Conservation (phyloP, 345 rosid genomes). For the Eucalyptus curtisii region DNA sequence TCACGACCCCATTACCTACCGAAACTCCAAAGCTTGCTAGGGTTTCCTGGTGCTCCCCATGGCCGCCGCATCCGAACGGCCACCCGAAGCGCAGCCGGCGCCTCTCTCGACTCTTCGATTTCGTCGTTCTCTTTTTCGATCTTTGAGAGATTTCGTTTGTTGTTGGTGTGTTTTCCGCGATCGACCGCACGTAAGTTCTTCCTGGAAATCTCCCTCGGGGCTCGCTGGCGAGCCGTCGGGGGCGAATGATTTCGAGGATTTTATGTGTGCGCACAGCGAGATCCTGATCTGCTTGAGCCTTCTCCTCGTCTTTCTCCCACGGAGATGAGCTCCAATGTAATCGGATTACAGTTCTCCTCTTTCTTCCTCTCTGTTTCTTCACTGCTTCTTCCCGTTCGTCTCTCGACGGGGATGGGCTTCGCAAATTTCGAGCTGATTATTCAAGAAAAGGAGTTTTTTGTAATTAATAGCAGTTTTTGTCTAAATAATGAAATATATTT, state of each 20-base stretch:
- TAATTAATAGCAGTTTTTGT: neutral
- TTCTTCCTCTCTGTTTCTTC: neutral
- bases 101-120: neutral
- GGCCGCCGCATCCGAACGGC: neutral
- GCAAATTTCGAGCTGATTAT: neutral
- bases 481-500: neutral
- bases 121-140: neutral
- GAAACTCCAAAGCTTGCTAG: neutral
- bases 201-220: constrained; percentile 1
- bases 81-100: neutral
- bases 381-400: neutral
- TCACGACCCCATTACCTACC: neutral
- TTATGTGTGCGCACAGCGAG: constrained; percentile 27
- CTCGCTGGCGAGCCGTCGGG: neutral
- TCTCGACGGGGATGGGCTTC: neutral
- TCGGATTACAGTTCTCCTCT: constrained; percentile 15
- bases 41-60: neutral
- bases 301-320: neutral
- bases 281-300: constrained; percentile 27
- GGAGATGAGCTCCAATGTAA: constrained; percentile 41
- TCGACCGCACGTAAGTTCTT: constrained; percentile 24
- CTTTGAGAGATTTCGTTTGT: neutral
- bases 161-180: neutral
- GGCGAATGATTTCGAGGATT: constrained; percentile 16
- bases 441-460: neutral